Percentiles rank a stretch among this genome's conserved stretches.
Conservation (phyloP, 192 early-diverging fungal genomes). For the Coemansia sp. region DNA sequence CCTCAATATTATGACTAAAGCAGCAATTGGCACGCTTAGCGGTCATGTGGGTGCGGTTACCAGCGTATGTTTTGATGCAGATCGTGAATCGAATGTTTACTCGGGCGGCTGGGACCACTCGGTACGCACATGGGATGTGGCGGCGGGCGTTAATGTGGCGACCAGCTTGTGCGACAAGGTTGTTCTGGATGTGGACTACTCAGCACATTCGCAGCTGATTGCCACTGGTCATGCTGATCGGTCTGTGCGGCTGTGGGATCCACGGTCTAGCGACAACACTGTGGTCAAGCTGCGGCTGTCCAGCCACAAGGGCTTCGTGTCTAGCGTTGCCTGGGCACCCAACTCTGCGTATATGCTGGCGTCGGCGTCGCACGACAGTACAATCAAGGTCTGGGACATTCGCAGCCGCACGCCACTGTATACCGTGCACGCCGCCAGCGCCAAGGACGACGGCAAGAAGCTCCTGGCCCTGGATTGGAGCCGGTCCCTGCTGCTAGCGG, state of each 20-base stretch:
- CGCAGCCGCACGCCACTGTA: conserved; percentile 83
- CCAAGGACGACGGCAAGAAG: conserved; percentile 47
- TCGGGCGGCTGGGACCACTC: conserved; percentile 94
- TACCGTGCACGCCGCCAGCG: conserved; percentile 55
- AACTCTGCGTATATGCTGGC: conserved; percentile 70
- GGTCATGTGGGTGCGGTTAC: conserved; percentile 82
- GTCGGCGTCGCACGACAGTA: conserved; percentile 82
- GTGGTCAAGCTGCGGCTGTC: conserved; percentile 74
- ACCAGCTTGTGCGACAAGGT: conserved; percentile 92
- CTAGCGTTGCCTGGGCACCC: conserved; percentile 81
- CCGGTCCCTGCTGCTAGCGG: conserved; percentile 46
- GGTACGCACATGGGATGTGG: conserved; percentile 86
- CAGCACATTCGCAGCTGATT: conserved; percentile 62
- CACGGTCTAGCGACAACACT: conserved; percentile 68
- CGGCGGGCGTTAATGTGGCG: conserved; percentile 63
- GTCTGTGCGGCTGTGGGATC: conserved; percentile 87
- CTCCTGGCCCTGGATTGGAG: conserved; percentile 52
- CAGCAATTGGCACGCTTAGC: conserved; percentile 50
- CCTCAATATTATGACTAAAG: conserved; percentile 26
- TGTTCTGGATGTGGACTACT: conserved; percentile 72
- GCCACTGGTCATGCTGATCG: conserved; percentile 88
- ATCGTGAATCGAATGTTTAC: conserved; percentile 64
- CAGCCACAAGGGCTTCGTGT: conserved; percentile 82
- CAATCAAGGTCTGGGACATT: conserved; percentile 92
- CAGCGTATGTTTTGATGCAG: conserved; percentile 65